Evolutionary conservation across 345 rosid genomes (phyloP).

Genomic region (Linum trigynum): DNA sequence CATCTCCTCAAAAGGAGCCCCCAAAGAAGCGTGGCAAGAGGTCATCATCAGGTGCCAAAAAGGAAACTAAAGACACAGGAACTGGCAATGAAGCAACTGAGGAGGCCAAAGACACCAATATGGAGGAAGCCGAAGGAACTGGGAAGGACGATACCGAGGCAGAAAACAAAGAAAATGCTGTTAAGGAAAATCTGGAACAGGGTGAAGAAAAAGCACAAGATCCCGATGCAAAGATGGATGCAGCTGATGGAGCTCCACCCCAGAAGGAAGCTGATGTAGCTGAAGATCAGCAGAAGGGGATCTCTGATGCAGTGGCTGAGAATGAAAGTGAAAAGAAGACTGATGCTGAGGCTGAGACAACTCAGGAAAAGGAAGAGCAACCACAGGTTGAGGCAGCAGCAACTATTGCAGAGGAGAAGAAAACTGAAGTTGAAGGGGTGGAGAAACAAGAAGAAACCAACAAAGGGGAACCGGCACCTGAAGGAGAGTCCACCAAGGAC

Average conservation of each 20-base stretch:
- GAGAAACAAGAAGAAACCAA: slow-evolving; percentile 12
- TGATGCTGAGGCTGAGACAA: slow-evolving; percentile 9
- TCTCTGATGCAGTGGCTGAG: slow-evolving; percentile 11
- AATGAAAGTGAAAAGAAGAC: slow-evolving; percentile 9
- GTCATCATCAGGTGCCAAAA: slow-evolving; percentile 37
- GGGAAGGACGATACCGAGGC: slow-evolving; percentile 10
- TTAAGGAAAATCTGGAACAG: slow-evolving; percentile 10
- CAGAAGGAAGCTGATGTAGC: slow-evolving; percentile 18
- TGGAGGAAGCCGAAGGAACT: slow-evolving; percentile 31
- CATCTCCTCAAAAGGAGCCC: slow-evolving; percentile 50
- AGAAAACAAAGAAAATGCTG: slow-evolving; percentile 19
- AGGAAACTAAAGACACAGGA: slow-evolving; percentile 27
- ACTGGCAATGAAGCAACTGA: slow-evolving; percentile 9
- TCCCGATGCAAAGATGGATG: slow-evolving; percentile 4
- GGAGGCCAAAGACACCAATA: slow-evolving; percentile 25
- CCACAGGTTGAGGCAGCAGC: slow-evolving; percentile 6
- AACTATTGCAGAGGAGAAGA: slow-evolving; percentile 9
- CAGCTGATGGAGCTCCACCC: slow-evolving; percentile 16
- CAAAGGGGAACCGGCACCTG: slow-evolving; percentile 16
- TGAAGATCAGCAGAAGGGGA: slow-evolving; percentile 15
- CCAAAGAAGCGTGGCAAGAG: slow-evolving; percentile 55
- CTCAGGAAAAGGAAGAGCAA: slow-evolving; percentile 15
- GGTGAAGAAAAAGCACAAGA: neutral
- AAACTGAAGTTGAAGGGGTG: slow-evolving; percentile 13
- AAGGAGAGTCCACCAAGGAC: slow-evolving; percentile 2